Evolutionary conservation across 306 rosid genomes (phyloP), one percentile per base, ranked within the genome.

Genomic region (Morella rubra): DNA sequence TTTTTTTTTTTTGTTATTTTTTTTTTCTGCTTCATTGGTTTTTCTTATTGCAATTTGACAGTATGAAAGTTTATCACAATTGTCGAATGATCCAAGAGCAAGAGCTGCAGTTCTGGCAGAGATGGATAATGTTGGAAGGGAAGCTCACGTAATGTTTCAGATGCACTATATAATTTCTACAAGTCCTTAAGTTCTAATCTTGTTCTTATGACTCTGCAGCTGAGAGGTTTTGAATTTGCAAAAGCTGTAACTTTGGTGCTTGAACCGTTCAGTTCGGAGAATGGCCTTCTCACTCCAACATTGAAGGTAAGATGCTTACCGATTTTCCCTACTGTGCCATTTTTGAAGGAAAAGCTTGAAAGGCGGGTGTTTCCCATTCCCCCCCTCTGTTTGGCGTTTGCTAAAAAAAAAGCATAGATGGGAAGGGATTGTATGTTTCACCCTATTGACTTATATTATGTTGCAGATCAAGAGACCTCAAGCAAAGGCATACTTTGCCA

Each of bases 171-270:
- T 18, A 65, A 11, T 42, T 32, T 42, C 45, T 65, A 2, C 32
- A 41, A 65, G 49, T 42, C 10, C 37, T 24, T 42, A 4, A 0
- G 1, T 42, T 65, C 4, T 65, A 14, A 65, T 41, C 27, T 8
- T 41, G 18, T 44, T 65, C 14, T 65, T 65, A 40, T 65, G 24
- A 42, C 49, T 56, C 5, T 86, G 75, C 85, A 96, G 99, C 86
- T 96, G 83, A 88, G 97, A 90, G 99, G 99, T 75, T 96, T 96
- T 44, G 99, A 96, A 85, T 91, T 83, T 77, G 98, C 78, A 75
- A 96, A 91, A 89, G 89, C 97, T 3, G 82, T 91, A 75, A 88
- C 89, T 58, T 82, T 96, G 82, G 89, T 87, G 66, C 80, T n/a
- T 7, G 99, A 96, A 81, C 99, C 91, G 18, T 92, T 96, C 79